Percentiles rank a stretch among this genome's conserved stretches.
These are phyloP conservation scores for Emmonsiellopsis sp. DNA, from an alignment of 2,329 filamentous ascomycete genomes.

Conservation along the genomic window DNA sequence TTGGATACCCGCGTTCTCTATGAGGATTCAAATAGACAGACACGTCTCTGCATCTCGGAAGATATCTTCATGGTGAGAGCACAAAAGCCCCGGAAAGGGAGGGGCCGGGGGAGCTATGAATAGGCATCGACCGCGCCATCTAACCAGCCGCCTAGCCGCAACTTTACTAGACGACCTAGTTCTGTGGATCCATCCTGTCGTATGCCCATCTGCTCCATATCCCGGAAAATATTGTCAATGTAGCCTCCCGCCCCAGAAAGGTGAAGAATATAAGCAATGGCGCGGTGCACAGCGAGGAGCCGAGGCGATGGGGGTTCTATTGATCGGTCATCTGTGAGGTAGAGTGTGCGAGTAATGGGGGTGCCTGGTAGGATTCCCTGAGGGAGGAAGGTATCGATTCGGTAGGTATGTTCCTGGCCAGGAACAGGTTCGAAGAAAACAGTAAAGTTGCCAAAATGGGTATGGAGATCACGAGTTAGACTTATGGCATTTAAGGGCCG, in stretches of 20 bases:
- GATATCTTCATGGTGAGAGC: too few species aligned
- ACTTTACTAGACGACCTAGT: not conserved
- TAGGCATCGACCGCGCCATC: not conserved
- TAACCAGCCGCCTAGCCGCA: not conserved
- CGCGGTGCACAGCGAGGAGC: slow-evolving; percentile 25
- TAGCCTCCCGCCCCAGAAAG: slow-evolving; percentile 25
- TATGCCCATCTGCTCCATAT: slow-evolving; percentile 9
- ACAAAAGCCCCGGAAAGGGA: too few species aligned
- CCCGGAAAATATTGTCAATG: slow-evolving; percentile 21
- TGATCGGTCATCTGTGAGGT: slow-evolving; percentile 15
- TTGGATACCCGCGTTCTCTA: too few species aligned
- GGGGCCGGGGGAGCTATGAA: too few species aligned
- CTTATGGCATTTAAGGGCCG: slow-evolving; percentile 2
- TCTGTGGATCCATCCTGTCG: slow-evolving; percentile 4
- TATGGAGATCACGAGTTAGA: too few species aligned
- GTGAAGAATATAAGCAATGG: slow-evolving; percentile 26
- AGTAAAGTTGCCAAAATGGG: slow-evolving; percentile 11
- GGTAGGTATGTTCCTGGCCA: slow-evolving; percentile 15
- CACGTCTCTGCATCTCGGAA: too few species aligned
- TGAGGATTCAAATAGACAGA: too few species aligned
- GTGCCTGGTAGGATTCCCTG: slow-evolving; percentile 20
- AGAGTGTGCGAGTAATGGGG: too few species aligned
- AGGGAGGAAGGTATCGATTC: slow-evolving; percentile 14
- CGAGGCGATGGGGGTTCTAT: slow-evolving; percentile 26
- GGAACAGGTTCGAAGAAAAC: slow-evolving; percentile 21